These are phyloP conservation scores for Collybiopsis luxurians DNA, from an alignment of 768 basidiomycete genomes.

Conservation along the genomic window DNA sequence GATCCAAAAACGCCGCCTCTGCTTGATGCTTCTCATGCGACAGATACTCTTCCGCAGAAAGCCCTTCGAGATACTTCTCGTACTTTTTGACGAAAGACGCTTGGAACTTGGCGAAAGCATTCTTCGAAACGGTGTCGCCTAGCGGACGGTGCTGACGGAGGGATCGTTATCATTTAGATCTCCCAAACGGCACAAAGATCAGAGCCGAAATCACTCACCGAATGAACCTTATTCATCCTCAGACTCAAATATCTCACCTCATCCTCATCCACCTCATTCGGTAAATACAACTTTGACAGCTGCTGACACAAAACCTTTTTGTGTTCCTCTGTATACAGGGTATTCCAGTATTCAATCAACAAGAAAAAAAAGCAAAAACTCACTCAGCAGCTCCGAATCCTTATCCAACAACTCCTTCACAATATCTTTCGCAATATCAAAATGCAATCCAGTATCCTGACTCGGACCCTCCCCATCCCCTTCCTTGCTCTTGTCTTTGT, in stretches of 20 bases:
- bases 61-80: slow-evolving; percentile 3
- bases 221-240: slow-evolving; percentile 55
- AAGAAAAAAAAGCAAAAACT: slow-evolving; percentile 21
- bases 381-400: slow-evolving; percentile 50
- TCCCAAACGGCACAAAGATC: too few relatives aligned
- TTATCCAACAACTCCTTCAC: slow-evolving; percentile 40
- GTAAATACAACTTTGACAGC: slow-evolving; percentile 65
- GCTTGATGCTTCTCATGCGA: slow-evolving; percentile 68
- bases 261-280: slow-evolving; percentile 67
- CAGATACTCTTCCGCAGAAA: slow-evolving; percentile 23
- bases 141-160: slow-evolving; percentile 27
- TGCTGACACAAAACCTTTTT: slow-evolving; percentile 63
- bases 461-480: slow-evolving; percentile 37
- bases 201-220: slow-evolving; percentile 39
- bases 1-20: slow-evolving; percentile 67
- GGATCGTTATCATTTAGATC: slow-evolving; percentile 26
- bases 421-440: slow-evolving; percentile 55
- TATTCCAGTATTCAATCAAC: neutral
- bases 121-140: neutral
- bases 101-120: slow-evolving; percentile 6
- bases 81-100: neutral
- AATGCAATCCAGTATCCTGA: slow-evolving; percentile 37
- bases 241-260: slow-evolving; percentile 62
- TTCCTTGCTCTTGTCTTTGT: neutral
- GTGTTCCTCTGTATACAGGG: slow-evolving; percentile 50